phyloP scores from a whole-genome alignment of 208 protist species.

The Leishmania major region DNA sequence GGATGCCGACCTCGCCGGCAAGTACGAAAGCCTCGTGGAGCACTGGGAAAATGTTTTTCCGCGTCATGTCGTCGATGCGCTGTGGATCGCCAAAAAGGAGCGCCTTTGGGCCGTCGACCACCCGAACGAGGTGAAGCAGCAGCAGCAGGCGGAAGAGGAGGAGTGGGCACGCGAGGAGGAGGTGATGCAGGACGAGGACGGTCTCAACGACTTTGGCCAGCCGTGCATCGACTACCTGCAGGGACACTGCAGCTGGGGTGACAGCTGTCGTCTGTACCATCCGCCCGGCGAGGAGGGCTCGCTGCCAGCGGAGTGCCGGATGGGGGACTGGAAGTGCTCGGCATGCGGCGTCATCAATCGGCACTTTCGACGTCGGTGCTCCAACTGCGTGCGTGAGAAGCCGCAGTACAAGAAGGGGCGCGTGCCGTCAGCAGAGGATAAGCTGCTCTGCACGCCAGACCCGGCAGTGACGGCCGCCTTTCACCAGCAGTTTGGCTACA shows the following conservation, averaged over 20 bases:
- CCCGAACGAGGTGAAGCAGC: conserved; percentile 63
- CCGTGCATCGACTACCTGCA: conserved; percentile 93
- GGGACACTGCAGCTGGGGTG: conserved; percentile 83
- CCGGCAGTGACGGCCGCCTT: conserved; percentile 47
- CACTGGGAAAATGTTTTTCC: conserved; percentile 92
- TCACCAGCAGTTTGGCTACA: conserved; percentile 88
- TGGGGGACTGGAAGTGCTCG: conserved; percentile 92
- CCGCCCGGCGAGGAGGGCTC: conserved; percentile 88
- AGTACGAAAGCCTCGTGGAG: conserved; percentile 91
- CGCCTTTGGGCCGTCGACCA: conserved; percentile 84
- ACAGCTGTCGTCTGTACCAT: conserved; percentile 79
- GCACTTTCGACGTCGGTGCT: conserved; percentile 89
- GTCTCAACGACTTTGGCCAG: conserved; percentile 90
- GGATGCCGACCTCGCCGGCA: conserved; percentile 65
- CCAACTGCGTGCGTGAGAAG: conserved; percentile 90
- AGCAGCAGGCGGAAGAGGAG: conserved; percentile 76
- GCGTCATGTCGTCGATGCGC: conserved; percentile 80
- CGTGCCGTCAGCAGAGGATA: conserved; percentile 62
- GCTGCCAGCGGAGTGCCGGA: conserved; percentile 83
- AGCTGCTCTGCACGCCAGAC: conserved; percentile 74
- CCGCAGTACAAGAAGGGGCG: conserved; percentile 88
- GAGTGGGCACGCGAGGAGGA: conserved; percentile 81
- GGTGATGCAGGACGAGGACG: conserved; percentile 80
- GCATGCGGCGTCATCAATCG: conserved; percentile 92
- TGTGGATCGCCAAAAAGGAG: conserved; percentile 89